Evolutionary conservation across 1,284 basidiomycete genomes (phyloP).

Genomic region (Trichosporon ovoides): DNA sequence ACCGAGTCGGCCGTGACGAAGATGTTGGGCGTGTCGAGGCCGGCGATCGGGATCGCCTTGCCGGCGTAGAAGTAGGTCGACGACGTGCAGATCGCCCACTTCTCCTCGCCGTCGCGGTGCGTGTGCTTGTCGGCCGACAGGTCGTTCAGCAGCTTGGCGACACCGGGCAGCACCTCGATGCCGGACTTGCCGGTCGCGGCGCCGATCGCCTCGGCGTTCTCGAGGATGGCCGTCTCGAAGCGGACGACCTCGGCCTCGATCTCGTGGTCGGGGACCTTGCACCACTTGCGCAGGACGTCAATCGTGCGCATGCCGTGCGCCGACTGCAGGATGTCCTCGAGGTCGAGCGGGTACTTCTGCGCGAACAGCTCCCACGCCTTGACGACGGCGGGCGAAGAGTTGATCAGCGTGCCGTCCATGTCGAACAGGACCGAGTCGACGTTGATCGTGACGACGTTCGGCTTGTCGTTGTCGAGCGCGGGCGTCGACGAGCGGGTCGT

Average conservation of each 20-base stretch:
- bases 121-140: conserved; percentile 34
- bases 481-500: conserved; percentile 50
- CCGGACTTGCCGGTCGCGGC: conserved; percentile 33
- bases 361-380: conserved; percentile 47
- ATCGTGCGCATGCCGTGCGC: conserved; percentile 48
- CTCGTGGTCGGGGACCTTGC: conserved; percentile 42
- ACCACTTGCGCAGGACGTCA: conserved; percentile 48
- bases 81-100: conserved; percentile 48
- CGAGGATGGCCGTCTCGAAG: conserved; percentile 48
- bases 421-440: conserved; percentile 49
- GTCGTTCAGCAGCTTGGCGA: conserved; percentile 40
- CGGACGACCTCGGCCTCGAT: conserved; percentile 45
- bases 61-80: conserved; percentile 49
- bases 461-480: conserved; percentile 57
- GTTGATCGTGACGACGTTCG: conserved; percentile 51
- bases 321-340: conserved; percentile 45
- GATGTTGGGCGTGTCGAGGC: conserved; percentile 46
- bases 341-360: conserved; percentile 42
- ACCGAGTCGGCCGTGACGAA: conserved; percentile 52
- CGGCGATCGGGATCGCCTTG: conserved; percentile 47
- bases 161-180: conserved; percentile 48
- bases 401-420: conserved; percentile 48
- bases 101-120: conserved; percentile 39
- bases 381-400: conserved; percentile 46
- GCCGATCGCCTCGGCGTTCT: conserved; percentile 44